Conservation (phyloP, 805 yeast species). For the Starmerella vaccinii region DNA sequence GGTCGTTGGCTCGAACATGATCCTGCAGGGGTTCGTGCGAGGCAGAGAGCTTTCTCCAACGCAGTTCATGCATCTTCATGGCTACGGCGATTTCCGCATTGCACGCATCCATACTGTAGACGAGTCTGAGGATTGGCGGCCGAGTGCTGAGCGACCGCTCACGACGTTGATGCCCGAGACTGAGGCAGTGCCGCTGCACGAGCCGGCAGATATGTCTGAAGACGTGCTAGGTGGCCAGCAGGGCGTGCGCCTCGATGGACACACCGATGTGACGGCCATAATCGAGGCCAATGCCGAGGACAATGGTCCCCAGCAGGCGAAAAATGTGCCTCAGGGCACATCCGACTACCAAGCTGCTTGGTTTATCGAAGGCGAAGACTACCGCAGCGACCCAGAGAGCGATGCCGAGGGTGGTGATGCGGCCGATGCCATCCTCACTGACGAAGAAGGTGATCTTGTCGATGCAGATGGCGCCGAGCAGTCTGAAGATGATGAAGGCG, state of each 20-base stretch:
- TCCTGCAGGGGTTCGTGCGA: constrained; percentile 74
- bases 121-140: constrained; percentile 25
- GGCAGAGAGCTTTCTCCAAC: constrained; percentile 64
- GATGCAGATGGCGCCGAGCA: constrained; percentile 11
- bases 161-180: constrained; percentile 26
- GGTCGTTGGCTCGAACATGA: constrained; percentile 38
- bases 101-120: constrained; percentile 38
- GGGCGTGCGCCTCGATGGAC: constrained; percentile 52
- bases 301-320: constrained; percentile 26
- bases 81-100: constrained; percentile 78
- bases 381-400: constrained; percentile 35
- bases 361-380: constrained; percentile 43
- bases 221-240: constrained; percentile 26
- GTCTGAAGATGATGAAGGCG: constrained; percentile 19
- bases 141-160: constrained; percentile 28
- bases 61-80: constrained; percentile 76
- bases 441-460: constrained; percentile 26
- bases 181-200: constrained; percentile 22
- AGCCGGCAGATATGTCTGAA: constrained; percentile 29
- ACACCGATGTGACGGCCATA: constrained; percentile 37
- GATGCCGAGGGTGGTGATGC: constrained; percentile 23
- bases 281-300: constrained; percentile 30
- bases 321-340: constrained; percentile 55
- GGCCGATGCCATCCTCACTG: constrained; percentile 18
- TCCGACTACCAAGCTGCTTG: constrained; percentile 70